A percentile compares a stretch with the other conserved stretches of the same genome.
phyloP scores from a whole-genome alignment of 768 basidiomycete genomes.

The Mycena capillaripes region DNA sequence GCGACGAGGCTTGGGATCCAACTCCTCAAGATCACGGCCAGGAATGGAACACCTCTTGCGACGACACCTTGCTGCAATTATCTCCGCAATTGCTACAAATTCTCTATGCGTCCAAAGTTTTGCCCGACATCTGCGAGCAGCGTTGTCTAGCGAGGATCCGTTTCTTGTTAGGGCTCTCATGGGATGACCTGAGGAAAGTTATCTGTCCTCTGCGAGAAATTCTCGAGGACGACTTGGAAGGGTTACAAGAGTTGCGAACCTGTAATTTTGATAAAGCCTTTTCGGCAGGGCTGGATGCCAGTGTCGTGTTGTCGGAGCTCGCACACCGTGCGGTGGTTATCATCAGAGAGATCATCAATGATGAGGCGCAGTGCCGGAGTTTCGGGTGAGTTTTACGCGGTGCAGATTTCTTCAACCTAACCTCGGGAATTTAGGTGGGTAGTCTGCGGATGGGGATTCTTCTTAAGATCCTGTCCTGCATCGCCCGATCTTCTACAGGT shows the following conservation, averaged over 20 bases:
- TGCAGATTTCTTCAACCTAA: no score
- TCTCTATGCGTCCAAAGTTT: not conserved
- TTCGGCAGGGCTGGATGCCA: not conserved
- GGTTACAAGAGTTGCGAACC: not conserved
- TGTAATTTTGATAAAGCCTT: not conserved
- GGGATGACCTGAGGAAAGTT: not conserved
- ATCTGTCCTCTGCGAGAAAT: slow-evolving; percentile 1
- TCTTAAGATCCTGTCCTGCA: no score
- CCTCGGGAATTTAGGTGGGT: no score
- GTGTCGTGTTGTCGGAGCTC: not conserved
- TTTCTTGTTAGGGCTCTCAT: not conserved
- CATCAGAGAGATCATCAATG: not conserved
- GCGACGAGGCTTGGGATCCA: not conserved
- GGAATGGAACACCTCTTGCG: no score
- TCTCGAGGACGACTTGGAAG: not conserved
- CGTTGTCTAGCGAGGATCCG: not conserved
- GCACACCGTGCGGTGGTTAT: not conserved
- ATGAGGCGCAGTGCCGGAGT: no score
- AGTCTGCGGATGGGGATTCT: no score
- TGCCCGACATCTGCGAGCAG: not conserved
- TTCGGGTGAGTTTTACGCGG: no score
- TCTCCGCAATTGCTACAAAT: not conserved
- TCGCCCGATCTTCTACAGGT: no score
- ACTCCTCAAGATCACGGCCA: no score
- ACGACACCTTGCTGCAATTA: not conserved